These are phyloP conservation scores for Sequoiadendron giganteum DNA, from an alignment of 75 land plant genomes.

Conservation along the genomic window DNA sequence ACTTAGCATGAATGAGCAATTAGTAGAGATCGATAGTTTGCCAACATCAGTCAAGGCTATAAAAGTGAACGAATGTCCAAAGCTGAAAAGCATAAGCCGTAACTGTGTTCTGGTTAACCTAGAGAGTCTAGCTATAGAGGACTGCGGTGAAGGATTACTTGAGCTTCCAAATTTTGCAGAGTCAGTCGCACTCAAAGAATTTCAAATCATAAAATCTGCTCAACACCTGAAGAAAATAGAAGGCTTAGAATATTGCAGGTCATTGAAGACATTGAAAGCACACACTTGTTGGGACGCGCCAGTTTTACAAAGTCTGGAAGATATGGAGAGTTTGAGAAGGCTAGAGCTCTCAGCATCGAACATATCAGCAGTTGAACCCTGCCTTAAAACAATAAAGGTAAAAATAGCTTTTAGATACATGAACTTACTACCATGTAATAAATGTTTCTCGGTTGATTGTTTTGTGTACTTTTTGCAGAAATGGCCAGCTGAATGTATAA, in stretches of 20 bases:
- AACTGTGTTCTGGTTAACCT: no score
- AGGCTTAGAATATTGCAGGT: no score
- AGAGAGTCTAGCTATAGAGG: no score
- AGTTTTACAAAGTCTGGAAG: not conserved
- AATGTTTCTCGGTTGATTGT: not conserved
- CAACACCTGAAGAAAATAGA: no score
- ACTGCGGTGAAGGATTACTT: not conserved
- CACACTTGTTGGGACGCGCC: not conserved
- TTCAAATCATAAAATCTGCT: no score
- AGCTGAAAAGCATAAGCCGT: not conserved
- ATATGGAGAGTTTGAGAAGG: not conserved
- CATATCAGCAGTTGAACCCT: no score
- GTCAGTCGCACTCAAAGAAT: no score
- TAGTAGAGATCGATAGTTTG: not conserved
- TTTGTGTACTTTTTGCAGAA: not conserved
- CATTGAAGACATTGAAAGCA: no score
- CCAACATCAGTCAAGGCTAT: no score
- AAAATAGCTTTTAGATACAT: no score
- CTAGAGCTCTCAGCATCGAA: not conserved
- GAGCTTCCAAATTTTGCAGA: not conserved
- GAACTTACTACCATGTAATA: no score
- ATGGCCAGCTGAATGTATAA: not conserved
- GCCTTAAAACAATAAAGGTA: no score
- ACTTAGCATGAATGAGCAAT: not conserved
- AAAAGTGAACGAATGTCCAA: not conserved